These are phyloP conservation scores for Aphanomyces stellatus DNA, from an alignment of 352 stramenopile genomes.

Conservation along the genomic window DNA sequence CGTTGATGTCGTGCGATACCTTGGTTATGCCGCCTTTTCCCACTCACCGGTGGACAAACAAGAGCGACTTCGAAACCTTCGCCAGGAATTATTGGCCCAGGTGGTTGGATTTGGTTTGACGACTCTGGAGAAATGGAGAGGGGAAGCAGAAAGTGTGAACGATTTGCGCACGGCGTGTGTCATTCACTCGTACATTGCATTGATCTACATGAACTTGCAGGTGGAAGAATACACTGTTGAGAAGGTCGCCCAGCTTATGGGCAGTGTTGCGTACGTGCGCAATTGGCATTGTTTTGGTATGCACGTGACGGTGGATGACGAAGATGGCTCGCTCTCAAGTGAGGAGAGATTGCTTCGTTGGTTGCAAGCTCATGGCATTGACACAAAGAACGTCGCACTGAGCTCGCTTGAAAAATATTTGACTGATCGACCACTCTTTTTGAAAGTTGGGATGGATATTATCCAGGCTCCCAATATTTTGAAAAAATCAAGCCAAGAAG, in stretches of 20 bases:
- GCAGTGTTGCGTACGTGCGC: slow-evolving; percentile 77
- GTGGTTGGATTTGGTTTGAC: slow-evolving; percentile 55
- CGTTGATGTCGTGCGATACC: slow-evolving; percentile 68
- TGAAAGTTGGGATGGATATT: slow-evolving; percentile 84
- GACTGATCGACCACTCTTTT: slow-evolving; percentile 70
- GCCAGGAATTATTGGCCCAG: slow-evolving; percentile 46
- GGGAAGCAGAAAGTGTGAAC: slow-evolving; percentile 58
- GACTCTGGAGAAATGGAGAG: slow-evolving; percentile 69
- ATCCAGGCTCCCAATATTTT: slow-evolving; percentile 80
- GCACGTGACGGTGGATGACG: slow-evolving; percentile 54
- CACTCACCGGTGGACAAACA: slow-evolving; percentile 23
- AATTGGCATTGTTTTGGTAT: slow-evolving; percentile 90
- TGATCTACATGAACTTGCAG: slow-evolving; percentile 63
- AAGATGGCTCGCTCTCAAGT: slow-evolving; percentile 42
- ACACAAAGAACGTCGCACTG: slow-evolving; percentile 75
- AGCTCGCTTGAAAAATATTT: slow-evolving; percentile 82
- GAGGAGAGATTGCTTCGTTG: slow-evolving; percentile 78
- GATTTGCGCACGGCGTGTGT: slow-evolving; percentile 76
- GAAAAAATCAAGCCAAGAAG: slow-evolving; percentile 28
- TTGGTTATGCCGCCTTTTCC: slow-evolving; percentile 58
- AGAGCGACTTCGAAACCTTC: slow-evolving; percentile 23
- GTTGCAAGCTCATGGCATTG: slow-evolving; percentile 85
- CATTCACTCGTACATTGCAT: slow-evolving; percentile 73
- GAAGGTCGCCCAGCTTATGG: slow-evolving; percentile 60
- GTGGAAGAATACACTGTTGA: slow-evolving; percentile 57